Base-by-base conservation (phyloP, 139 green algal genomes). In the Diplosphaera chodatii region DNA sequence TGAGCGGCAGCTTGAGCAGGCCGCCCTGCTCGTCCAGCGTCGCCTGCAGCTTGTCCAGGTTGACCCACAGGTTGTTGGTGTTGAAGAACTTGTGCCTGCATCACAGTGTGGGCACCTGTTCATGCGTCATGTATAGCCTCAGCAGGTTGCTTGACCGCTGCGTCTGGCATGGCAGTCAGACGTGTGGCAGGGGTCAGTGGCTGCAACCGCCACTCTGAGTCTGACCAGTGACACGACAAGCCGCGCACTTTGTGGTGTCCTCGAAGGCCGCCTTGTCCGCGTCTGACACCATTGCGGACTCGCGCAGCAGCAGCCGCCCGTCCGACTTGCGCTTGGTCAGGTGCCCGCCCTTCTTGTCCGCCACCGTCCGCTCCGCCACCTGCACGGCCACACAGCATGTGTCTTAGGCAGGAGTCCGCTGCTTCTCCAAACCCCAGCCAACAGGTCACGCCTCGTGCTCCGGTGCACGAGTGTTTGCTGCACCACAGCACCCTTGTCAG, bases 51-150 rank as follows among this genome's bases (percentile, higher is more conserved):
- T 78, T 71, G 23, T 74, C 66, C 62, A 96, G 81, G 77, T 91
- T 91, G 18, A 96, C 80, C 91, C 91, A 97, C 71, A 97, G 75
- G 83, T 97, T 97, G 88, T 97, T 97, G 68, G 91, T 97, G 88
- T 97, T 97, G 88, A 97, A 97, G 84, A 91, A 97, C 33, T 83
- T 85, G 86, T 91, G 86, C 80, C 78, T 86, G 81, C 32, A 63
- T 4, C 29, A 25, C 10, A 59, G 37, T 48, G 10, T 8, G 10
- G 37, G 37, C 37, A 8, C 8, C 37, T 8, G 37, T 48, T 8
- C 10, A 48, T 48, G 37, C 37, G 10, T 8, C 10, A 13, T 48
- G 37, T 13, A 13, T 48, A 21, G 37, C 37, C 8, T 8, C 10
- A 21, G 37, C 37, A 48, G 37, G 37, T 48, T 48, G 37, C n/a